Evolutionary conservation across 768 basidiomycete genomes (phyloP).

Genomic region (Russula foetens): DNA sequence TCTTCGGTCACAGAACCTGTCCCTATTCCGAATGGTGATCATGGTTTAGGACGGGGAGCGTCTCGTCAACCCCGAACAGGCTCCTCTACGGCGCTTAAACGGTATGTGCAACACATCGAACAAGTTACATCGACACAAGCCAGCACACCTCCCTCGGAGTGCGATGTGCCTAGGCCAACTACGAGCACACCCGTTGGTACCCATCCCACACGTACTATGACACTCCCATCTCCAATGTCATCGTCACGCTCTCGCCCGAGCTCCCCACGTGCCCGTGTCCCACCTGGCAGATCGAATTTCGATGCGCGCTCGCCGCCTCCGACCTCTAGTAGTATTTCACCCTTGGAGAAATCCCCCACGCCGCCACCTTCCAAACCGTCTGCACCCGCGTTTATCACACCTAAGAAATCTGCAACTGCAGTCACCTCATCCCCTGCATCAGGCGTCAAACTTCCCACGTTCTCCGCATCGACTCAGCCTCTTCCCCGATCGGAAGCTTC

Average conservation of each 20-base stretch:
- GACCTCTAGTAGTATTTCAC: neutral
- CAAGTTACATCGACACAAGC: neutral
- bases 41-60: neutral
- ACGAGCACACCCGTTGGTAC: constrained; percentile 22
- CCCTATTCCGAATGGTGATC: neutral
- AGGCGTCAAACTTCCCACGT: constrained; percentile 20
- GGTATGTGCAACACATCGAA: constrained; percentile 17
- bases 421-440: constrained; percentile 23
- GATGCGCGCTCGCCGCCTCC: neutral
- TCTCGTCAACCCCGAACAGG: constrained; percentile 3
- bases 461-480: constrained; percentile 24
- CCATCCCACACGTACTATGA: neutral
- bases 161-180: constrained; percentile 1
- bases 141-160: neutral
- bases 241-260: neutral
- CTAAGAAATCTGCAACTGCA: constrained; percentile 25
- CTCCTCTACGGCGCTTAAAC: constrained; percentile 10
- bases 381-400: constrained; percentile 17
- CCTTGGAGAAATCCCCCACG: constrained; percentile 7
- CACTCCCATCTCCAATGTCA: neutral
- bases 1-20: neutral
- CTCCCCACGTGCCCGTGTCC: neutral
- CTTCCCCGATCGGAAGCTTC: constrained; percentile 50
- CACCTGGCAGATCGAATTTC: neutral
- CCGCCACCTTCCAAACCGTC: constrained; percentile 14